Evolutionary conservation across 2,329 filamentous ascomycete species (phyloP), one percentile per base, ranked within the genome.

Genomic region (Cladosporium sp.): DNA sequence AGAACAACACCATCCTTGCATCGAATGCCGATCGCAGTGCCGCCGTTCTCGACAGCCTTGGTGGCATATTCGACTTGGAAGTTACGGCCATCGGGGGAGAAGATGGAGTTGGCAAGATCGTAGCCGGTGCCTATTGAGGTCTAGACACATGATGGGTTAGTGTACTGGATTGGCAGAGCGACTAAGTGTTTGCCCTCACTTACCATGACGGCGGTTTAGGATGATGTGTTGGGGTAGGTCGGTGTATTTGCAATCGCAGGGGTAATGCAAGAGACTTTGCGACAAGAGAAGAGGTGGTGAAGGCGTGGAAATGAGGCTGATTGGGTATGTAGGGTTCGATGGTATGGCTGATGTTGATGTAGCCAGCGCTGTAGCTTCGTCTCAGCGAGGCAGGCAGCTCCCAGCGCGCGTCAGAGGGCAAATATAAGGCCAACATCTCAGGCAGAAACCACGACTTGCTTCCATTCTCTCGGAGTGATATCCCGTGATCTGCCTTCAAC

Each of bases 91-190:
- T 99, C 93, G 60, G 93, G 93, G 43, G 93, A 97, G 80, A 97
- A 99, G 78, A 97, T 95, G 68, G 93, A 97, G 82, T 99, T 99
- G 71, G 89, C 89, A 66, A 99, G 86, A 83, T 99, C 93, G 78
- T 99, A 99, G 68, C 93, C 93, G 66, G 93, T 99, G 70, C 93
- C 93, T 87, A 99, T 99, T 69, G 93, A 99, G 68, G 93, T 99
- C 93, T 99, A 38, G 43, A 39, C 5, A 27, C 22, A 27, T n/a
- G 34, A 22, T 27, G 34, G 19, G 27, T 47, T 29, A 34, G 49
- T 40, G 22, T 47, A 30, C 30, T 22, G 19, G 41, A n/a, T 29
- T 22, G 38, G 19, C 17, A 11, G 37, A 7, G 27, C 51, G 32
- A 41, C 8, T 36, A 17, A 4, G 32, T 34, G 44, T 50, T 39